phyloP scores from a whole-genome alignment of 2,329 filamentous ascomycete species.

The Alternaria sp. region DNA sequence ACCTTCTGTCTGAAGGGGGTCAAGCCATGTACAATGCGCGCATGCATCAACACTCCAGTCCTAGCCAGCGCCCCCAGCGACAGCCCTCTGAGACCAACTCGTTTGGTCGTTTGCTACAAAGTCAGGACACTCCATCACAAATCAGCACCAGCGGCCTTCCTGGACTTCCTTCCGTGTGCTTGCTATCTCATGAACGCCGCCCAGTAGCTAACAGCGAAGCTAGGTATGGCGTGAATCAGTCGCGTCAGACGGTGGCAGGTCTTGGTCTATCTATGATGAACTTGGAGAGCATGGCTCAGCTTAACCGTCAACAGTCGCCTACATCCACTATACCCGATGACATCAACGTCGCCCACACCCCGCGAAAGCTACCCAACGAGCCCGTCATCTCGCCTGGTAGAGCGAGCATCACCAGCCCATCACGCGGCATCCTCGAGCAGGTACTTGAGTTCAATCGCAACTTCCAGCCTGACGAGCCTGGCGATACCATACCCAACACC shows the following conservation, averaged over 20 bases:
- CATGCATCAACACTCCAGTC: constrained; percentile 12
- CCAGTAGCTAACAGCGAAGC: constrained; percentile 30
- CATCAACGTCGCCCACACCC: constrained; percentile 18
- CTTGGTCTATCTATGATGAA: constrained; percentile 45
- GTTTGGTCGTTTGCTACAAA: constrained; percentile 25
- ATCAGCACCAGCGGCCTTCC: constrained; percentile 43
- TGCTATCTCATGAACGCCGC: constrained; percentile 43
- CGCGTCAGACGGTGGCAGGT: constrained; percentile 32
- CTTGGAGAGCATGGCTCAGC: constrained; percentile 25
- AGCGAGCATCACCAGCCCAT: constrained; percentile 22
- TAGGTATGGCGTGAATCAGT: constrained; percentile 28
- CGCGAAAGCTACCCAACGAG: constrained; percentile 23
- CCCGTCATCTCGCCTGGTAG: constrained; percentile 21
- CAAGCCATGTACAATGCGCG: constrained; percentile 12
- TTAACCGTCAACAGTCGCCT: constrained; percentile 38
- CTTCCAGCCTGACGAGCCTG: constrained; percentile 39
- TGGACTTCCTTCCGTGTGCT: constrained; percentile 46
- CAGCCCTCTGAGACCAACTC: constrained; percentile 26
- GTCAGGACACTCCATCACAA: constrained; percentile 36
- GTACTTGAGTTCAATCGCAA: constrained; percentile 40
- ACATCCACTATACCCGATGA: constrained; percentile 41
- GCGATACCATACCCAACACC: constrained; percentile 46
- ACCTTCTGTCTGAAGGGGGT: not conserved
- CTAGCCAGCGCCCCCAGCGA: constrained; percentile 21
- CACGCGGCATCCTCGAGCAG: constrained; percentile 30